These are phyloP conservation scores for Ophiobolus disseminans DNA, from an alignment of 2,329 filamentous ascomycete species.

Conservation along the genomic window DNA sequence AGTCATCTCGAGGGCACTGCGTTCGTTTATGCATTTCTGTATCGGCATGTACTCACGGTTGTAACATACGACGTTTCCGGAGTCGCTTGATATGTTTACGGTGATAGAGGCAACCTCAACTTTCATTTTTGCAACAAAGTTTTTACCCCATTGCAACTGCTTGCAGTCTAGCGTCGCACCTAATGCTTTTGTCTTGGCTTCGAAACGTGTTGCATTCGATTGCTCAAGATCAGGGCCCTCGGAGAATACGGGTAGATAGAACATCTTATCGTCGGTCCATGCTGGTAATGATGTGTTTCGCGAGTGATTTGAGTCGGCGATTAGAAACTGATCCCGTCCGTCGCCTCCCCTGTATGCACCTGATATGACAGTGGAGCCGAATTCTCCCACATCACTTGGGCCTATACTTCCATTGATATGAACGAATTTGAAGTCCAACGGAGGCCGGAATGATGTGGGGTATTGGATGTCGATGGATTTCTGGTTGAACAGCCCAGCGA, in stretches of 20 bases:
- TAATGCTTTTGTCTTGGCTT: constrained; percentile 43
- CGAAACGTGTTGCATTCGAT: constrained; percentile 15
- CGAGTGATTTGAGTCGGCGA: constrained; percentile 56
- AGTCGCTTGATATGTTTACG: background rate
- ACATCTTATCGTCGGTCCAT: constrained; percentile 57
- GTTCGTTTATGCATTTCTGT: constrained; percentile 8
- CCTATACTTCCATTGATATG: constrained; percentile 36
- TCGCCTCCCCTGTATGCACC: constrained; percentile 37
- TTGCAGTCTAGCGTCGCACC: constrained; percentile 47
- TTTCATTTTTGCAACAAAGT: constrained; percentile 3
- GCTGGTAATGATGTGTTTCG: constrained; percentile 54
- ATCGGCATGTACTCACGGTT: no score
- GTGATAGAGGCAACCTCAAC: no score
- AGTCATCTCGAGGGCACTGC: constrained; percentile 23
- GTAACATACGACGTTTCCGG: background rate
- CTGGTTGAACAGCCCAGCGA: constrained; percentile 61
- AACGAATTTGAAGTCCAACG: constrained; percentile 28
- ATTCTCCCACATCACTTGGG: background rate
- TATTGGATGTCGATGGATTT: constrained; percentile 10
- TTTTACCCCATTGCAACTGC: constrained; percentile 19
- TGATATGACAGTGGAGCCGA: constrained; percentile 4
- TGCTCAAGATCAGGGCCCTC: background rate
- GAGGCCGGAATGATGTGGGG: constrained; percentile 7
- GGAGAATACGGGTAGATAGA: constrained; percentile 57
- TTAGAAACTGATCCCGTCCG: constrained; percentile 51